Conservation (phyloP, 805 yeast genomes). For the Pichia thaimueangensis region DNA sequence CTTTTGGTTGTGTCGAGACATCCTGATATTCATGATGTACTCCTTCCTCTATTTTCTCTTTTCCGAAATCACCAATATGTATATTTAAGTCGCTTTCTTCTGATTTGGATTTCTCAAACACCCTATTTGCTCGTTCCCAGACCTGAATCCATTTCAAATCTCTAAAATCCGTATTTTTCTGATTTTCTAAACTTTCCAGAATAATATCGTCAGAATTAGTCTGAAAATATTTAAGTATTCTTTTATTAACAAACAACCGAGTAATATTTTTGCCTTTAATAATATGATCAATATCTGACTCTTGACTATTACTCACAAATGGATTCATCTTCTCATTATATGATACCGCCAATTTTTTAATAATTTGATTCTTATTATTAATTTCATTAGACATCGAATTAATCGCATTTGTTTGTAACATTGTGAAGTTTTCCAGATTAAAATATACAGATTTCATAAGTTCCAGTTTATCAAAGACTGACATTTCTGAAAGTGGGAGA, state of each 20-base stretch:
- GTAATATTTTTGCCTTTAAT: neutral
- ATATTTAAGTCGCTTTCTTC: neutral
- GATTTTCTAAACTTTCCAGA: neutral
- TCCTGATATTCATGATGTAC: no score
- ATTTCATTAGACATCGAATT: neutral
- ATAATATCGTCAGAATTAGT: neutral
- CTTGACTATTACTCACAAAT: neutral
- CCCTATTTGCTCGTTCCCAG: neutral
- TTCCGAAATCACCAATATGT: neutral
- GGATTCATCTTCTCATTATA: slow-evolving; percentile 3
- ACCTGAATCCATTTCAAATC: neutral
- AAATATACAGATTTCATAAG: neutral
- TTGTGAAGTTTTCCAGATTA: neutral
- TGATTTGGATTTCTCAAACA: neutral
- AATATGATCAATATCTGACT: neutral
- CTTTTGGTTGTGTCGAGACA: neutral
- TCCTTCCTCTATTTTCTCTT: no score
- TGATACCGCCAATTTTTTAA: slow-evolving; percentile 1
- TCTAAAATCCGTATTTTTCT: neutral
- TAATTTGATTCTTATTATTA: slow-evolving; percentile 4
- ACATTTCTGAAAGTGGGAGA: neutral
- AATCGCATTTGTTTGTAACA: neutral
- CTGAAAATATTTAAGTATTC: neutral
- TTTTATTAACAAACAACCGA: neutral
- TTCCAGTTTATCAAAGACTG: neutral